phyloP scores from a whole-genome alignment of 768 basidiomycete species.

The Terana coerulea region DNA sequence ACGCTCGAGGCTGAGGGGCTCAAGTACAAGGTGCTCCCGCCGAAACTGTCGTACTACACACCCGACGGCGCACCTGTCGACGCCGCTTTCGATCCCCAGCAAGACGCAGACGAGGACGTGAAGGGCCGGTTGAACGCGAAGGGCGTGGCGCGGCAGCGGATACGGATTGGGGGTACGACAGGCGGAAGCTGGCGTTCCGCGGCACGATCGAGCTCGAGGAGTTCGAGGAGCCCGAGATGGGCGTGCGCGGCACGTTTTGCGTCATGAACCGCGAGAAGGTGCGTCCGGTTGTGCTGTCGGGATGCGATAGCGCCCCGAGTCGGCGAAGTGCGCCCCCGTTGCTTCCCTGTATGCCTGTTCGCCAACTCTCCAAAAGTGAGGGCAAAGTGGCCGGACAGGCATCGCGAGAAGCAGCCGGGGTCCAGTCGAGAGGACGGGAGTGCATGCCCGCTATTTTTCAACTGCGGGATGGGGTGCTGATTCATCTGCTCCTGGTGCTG shows the following conservation, averaged over 20 bases:
- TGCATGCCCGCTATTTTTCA: no score
- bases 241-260: conserved; percentile 53
- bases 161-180: conserved; percentile 69
- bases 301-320: neutral
- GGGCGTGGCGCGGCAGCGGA: conserved; percentile 7
- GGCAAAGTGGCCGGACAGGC: no score
- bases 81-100: conserved; percentile 1
- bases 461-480: no score
- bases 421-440: no score
- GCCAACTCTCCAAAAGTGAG: no score
- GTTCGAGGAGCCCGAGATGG: conserved; percentile 40
- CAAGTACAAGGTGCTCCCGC: conserved; percentile 42
- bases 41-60: neutral
- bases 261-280: conserved; percentile 70
- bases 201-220: conserved; percentile 73
- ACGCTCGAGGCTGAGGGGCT: conserved; percentile 46
- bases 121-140: neutral
- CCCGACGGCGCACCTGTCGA: neutral
- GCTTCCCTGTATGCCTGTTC: no score
- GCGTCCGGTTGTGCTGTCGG: conserved; percentile 21
- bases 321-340: no score
- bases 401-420: no score
- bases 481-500: neutral
- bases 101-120: conserved; percentile 4
- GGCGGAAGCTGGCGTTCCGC: conserved; percentile 59